Conservation (phyloP, 208 protist genomes). For the Trypanosoma theileri region DNA sequence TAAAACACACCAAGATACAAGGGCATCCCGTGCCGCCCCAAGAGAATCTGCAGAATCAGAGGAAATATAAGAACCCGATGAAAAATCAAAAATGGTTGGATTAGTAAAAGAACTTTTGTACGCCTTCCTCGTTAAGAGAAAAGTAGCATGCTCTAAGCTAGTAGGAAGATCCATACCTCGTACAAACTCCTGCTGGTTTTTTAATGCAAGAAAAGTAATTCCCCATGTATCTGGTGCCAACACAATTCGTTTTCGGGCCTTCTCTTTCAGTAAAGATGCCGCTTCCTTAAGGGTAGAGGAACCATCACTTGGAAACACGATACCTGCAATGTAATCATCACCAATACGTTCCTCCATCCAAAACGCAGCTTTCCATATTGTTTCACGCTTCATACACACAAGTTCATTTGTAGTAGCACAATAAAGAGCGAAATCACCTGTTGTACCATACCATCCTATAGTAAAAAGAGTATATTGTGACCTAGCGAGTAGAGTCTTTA, state of each 20-base stretch:
- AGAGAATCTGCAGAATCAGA: slow-evolving; percentile 27
- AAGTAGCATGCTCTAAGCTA: slow-evolving; percentile 80
- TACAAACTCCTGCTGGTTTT: slow-evolving; percentile 82
- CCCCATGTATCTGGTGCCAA: slow-evolving; percentile 79
- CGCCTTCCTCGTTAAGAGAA: slow-evolving; percentile 55
- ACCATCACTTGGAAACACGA: slow-evolving; percentile 71
- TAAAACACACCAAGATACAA: slow-evolving; percentile 77
- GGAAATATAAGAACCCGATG: slow-evolving; percentile 37
- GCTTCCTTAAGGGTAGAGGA: slow-evolving; percentile 46
- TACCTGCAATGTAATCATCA: slow-evolving; percentile 84
- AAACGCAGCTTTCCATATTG: slow-evolving; percentile 76
- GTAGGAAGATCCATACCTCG: slow-evolving; percentile 61
- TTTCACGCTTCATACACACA: slow-evolving; percentile 40
- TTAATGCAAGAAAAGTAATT: slow-evolving; percentile 79
- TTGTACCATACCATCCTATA: slow-evolving; percentile 44
- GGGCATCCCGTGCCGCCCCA: slow-evolving; percentile 50
- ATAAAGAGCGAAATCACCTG: slow-evolving; percentile 63
- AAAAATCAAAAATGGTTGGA: slow-evolving; percentile 59
- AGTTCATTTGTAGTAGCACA: slow-evolving; percentile 81
- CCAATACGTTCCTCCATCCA: slow-evolving; percentile 83
- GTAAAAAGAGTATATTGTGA: slow-evolving; percentile 86
- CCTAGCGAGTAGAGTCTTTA: slow-evolving; percentile 71
- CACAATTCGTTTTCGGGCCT: slow-evolving; percentile 66
- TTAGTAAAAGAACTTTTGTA: slow-evolving; percentile 48
- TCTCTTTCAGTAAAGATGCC: slow-evolving; percentile 42